Conservation (phyloP, 1,139 yeast species). For the Pichia sp. region DNA sequence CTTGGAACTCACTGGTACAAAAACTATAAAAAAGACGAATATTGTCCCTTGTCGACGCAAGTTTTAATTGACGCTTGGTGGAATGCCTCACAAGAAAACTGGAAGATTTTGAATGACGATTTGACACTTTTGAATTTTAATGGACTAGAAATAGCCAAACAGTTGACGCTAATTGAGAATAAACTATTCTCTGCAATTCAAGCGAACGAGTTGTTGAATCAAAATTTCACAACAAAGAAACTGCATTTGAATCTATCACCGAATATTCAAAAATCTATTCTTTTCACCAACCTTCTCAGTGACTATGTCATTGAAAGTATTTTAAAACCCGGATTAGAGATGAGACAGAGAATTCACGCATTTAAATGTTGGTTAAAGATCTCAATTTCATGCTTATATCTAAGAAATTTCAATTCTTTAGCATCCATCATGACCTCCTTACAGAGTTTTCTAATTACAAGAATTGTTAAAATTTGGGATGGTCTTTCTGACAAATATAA, state of each 20-base stretch:
- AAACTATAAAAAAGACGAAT: constrained; percentile 6
- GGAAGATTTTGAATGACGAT: constrained; percentile 26
- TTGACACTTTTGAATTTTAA: constrained; percentile 59
- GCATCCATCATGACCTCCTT: constrained; percentile 85
- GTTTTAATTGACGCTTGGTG: constrained; percentile 30
- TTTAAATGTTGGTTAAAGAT: constrained; percentile 79
- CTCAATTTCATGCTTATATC: constrained; percentile 71
- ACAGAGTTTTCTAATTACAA: constrained; percentile 71
- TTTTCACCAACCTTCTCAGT: constrained; percentile 71
- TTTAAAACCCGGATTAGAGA: constrained; percentile 40
- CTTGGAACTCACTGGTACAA: constrained; percentile 40
- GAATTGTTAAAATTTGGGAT: constrained; percentile 60
- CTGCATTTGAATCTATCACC: constrained; percentile 59
- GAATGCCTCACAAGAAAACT: constrained; percentile 27
- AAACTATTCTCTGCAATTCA: constrained; percentile 57
- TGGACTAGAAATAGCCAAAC: constrained; percentile 78
- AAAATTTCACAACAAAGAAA: constrained; percentile 60
- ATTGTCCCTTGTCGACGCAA: constrained; percentile 23
- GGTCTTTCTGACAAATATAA: constrained; percentile 58
- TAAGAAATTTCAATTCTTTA: constrained; percentile 76
- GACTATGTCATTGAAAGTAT: constrained; percentile 80
- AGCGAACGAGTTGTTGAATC: constrained; percentile 68
- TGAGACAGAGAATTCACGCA: constrained; percentile 47
- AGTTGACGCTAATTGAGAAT: constrained; percentile 73
- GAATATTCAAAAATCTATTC: constrained; percentile 60